phyloP scores from a whole-genome alignment of 129 eudicot species.

The Arctium minus region DNA sequence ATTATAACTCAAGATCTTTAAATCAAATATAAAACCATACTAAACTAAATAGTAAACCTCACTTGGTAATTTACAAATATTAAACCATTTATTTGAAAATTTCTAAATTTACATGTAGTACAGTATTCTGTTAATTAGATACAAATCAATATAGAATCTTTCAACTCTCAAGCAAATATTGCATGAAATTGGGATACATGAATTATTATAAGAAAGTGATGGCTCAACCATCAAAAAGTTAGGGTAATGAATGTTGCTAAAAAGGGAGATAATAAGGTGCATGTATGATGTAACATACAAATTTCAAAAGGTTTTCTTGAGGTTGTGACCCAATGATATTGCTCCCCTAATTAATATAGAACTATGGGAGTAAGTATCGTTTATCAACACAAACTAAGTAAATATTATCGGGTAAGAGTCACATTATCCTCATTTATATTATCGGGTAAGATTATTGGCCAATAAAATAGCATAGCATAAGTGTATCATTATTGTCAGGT shows the following conservation, averaged over 20 bases:
- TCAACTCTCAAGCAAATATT: neutral
- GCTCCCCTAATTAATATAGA: neutral
- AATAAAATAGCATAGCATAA: neutral
- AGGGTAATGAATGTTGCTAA: constrained; percentile 9
- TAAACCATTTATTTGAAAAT: too few relatives aligned
- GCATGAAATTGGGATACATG: neutral
- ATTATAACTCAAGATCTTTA: neutral
- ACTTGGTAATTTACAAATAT: too few relatives aligned
- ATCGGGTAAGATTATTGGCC: neutral
- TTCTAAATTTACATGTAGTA: too few relatives aligned
- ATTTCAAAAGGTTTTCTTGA: constrained; percentile 12
- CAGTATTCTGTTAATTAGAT: neutral
- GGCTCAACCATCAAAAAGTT: constrained; percentile 12
- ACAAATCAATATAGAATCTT: neutral
- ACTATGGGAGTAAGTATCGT: neutral
- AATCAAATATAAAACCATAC: neutral
- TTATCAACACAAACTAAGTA: neutral
- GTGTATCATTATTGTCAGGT: neutral
- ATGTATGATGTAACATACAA: constrained; percentile 2
- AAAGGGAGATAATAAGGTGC: constrained; percentile 13
- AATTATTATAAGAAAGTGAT: constrained; percentile 1
- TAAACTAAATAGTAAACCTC: neutral
- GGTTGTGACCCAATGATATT: constrained; percentile 9
- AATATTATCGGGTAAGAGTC: too few relatives aligned
- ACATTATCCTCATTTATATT: neutral